Conservation (phyloP, 768 basidiomycete genomes). For the Russula brevipes region DNA sequence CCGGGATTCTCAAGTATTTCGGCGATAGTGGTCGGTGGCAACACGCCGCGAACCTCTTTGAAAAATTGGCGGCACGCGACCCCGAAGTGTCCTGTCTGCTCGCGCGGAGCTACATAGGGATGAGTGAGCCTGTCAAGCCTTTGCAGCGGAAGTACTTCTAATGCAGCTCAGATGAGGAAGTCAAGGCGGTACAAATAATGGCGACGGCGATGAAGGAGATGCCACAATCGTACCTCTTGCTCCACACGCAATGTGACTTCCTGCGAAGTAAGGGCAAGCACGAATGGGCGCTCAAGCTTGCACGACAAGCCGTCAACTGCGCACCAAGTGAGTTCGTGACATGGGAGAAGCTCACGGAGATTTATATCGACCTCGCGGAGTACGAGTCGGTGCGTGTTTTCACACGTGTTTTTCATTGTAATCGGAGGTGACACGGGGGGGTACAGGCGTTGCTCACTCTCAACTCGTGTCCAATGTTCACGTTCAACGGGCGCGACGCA, state of each 20-base stretch:
- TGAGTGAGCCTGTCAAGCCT: conserved; percentile 62
- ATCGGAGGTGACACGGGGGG: background rate
- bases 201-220: conserved; percentile 74
- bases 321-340: conserved; percentile 98
- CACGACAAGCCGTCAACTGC: conserved; percentile 93
- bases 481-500: conserved; percentile 92
- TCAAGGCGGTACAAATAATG: conserved; percentile 96
- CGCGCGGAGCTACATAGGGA: conserved; percentile 88
- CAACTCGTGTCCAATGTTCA: conserved; percentile 99
- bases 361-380: conserved; percentile 86
- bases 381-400: conserved; percentile 56
- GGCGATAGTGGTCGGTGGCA: conserved; percentile 85
- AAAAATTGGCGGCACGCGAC: conserved; percentile 79
- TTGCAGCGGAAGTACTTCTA: background rate
- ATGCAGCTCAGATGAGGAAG: conserved; percentile 76
- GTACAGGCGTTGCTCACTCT: conserved; percentile 75
- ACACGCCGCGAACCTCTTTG: conserved; percentile 88
- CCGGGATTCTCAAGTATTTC: conserved; percentile 95
- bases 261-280: conserved; percentile 76
- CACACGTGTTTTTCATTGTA: background rate
- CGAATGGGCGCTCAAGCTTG: conserved; percentile 89
- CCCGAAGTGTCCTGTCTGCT: conserved; percentile 86
- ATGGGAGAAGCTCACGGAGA: conserved; percentile 95
- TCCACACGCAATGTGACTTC: conserved; percentile 94
- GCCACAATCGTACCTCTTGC: conserved; percentile 88